Percentiles rank a stretch among this genome's conserved stretches.
Conservation (phyloP, 306 rosid species). For the Inga laurina region DNA sequence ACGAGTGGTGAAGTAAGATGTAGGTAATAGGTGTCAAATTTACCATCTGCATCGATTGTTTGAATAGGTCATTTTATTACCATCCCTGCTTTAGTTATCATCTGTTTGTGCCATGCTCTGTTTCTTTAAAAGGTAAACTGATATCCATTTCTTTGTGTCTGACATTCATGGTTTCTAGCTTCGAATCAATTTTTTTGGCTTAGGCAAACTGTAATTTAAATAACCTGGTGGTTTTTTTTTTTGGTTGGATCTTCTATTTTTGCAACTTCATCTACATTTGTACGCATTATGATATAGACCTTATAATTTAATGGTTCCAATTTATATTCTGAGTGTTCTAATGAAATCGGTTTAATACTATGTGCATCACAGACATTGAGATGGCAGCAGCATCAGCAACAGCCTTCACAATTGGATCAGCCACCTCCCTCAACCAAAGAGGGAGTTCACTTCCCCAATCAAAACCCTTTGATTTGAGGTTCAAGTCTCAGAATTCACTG, state of each 20-base stretch:
- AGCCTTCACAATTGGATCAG: constrained; percentile 55
- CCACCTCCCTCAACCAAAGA: constrained; percentile 48
- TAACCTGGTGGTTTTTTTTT: not conserved
- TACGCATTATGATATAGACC: not conserved
- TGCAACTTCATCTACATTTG: not conserved
- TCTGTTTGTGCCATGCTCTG: not conserved
- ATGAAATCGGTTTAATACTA: not conserved
- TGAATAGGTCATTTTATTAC: not conserved
- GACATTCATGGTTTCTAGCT: not conserved
- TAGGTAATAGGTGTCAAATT: not conserved
- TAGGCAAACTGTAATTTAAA: not conserved
- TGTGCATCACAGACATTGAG: constrained; percentile 41
- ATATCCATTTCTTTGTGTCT: not conserved
- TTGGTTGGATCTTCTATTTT: not conserved
- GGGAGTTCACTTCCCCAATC: constrained; percentile 54
- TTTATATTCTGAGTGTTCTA: not conserved
- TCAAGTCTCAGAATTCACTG: constrained; percentile 52
- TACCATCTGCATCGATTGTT: not conserved
- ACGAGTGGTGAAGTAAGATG: not conserved
- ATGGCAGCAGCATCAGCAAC: constrained; percentile 82
- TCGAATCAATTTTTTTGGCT: not conserved
- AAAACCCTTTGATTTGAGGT: constrained; percentile 51
- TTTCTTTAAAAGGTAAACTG: not conserved
- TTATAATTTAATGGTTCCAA: not conserved
- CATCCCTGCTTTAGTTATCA: not conserved